These are phyloP conservation scores for Xylariaceae sp. DNA, from an alignment of 2,329 filamentous ascomycete genomes.

Conservation along the genomic window DNA sequence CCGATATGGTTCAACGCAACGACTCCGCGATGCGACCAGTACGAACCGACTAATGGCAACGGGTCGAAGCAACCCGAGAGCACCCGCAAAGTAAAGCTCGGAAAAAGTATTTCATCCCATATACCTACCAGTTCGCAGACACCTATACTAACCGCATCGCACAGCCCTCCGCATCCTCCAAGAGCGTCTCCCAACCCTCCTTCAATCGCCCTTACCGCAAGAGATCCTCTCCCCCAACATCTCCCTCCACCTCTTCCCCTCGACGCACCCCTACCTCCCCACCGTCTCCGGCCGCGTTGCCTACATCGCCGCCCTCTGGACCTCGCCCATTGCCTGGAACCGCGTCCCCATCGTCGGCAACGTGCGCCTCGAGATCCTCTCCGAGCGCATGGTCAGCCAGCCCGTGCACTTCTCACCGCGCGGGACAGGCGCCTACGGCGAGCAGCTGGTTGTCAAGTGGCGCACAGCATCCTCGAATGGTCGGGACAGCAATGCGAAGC, in stretches of 20 bases:
- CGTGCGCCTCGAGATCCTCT: conserved; percentile 79
- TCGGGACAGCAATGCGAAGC: conserved; percentile 38
- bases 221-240: conserved; percentile 73
- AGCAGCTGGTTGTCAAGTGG: conserved; percentile 91
- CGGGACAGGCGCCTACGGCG: conserved; percentile 53
- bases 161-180: conserved; percentile 60
- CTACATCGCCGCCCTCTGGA: conserved; percentile 92
- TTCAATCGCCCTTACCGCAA: conserved; percentile 63
- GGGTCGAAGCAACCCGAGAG: conserved; percentile 39
- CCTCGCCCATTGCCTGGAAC: conserved; percentile 93
- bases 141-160: conserved; percentile 9
- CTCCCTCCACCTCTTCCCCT: conserved; percentile 64
- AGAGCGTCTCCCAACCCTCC: conserved; percentile 60
- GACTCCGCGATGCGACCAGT: conserved; percentile 28
- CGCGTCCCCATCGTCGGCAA: conserved; percentile 86
- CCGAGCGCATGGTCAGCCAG: conserved; percentile 75
- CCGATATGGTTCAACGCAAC: conserved; percentile 43
- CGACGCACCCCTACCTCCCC: conserved; percentile 81
- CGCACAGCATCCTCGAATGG: conserved; percentile 49
- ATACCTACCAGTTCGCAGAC: no score
- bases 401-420: conserved; percentile 44
- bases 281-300: conserved; percentile 86
- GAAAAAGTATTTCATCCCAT: conserved; percentile 44
- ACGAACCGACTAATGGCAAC: conserved; percentile 20
- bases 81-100: conserved; percentile 57